These are phyloP conservation scores for Apiotrichum sp. DNA, from an alignment of 1,284 basidiomycete species.

Conservation along the genomic window DNA sequence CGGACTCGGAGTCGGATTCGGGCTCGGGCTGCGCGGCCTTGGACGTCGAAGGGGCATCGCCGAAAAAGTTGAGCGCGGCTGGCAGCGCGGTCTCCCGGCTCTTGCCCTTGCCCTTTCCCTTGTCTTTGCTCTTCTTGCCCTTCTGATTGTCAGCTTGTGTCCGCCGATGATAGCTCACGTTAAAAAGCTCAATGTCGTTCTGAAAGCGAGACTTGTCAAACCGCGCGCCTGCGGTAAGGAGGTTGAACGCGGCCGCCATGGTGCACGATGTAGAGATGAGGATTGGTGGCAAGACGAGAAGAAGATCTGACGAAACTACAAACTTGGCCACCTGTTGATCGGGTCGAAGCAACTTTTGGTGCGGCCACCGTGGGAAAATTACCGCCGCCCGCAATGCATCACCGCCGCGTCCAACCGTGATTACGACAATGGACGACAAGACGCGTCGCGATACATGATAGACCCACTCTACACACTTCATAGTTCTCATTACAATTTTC, in stretches of 20 bases:
- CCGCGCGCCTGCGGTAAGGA: slow-evolving; percentile 64
- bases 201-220: slow-evolving; percentile 76
- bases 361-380: no score
- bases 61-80: slow-evolving; percentile 78
- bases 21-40: slow-evolving; percentile 46
- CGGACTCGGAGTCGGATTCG: slow-evolving; percentile 19
- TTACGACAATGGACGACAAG: no score
- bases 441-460: no score
- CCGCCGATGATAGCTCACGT: slow-evolving; percentile 47
- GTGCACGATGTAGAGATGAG: slow-evolving; percentile 9
- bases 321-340: slow-evolving; percentile 1
- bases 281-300: not conserved
- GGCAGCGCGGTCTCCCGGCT: slow-evolving; percentile 53
- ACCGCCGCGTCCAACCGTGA: no score
- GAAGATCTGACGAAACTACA: not conserved
- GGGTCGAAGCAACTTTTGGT: no score
- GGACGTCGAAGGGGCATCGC: slow-evolving; percentile 54
- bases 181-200: slow-evolving; percentile 65
- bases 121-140: slow-evolving; percentile 46
- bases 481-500: no score
- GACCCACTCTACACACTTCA: no score
- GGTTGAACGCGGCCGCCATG: slow-evolving; percentile 57
- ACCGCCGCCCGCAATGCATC: no score
- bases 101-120: slow-evolving; percentile 27
- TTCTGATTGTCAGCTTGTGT: slow-evolving; percentile 6